These are phyloP conservation scores for Trametes elegans DNA, from an alignment of 768 basidiomycete species.

Conservation along the genomic window DNA sequence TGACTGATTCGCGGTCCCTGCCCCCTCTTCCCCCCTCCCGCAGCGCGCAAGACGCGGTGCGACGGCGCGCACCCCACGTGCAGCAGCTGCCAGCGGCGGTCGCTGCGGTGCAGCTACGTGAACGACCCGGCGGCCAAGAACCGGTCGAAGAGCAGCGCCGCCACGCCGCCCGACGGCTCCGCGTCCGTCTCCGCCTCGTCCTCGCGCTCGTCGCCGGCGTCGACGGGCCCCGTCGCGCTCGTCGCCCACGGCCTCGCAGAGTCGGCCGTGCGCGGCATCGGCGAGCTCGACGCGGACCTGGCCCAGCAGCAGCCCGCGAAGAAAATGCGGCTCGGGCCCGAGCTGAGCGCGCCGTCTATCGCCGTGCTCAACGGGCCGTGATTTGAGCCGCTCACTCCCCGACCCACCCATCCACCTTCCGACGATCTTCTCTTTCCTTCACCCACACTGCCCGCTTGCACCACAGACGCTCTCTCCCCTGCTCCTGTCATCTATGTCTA, in stretches of 20 bases:
- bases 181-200: constrained; percentile 22
- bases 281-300: constrained; percentile 51
- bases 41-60: constrained; percentile 87
- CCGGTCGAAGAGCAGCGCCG: constrained; percentile 23
- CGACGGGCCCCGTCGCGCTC: constrained; percentile 16
- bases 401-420: constrained; percentile 1
- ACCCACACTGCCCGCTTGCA: too few relatives aligned
- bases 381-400: constrained; percentile 2
- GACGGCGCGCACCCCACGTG: constrained; percentile 86
- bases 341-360: constrained; percentile 18
- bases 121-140: constrained; percentile 48
- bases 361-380: constrained; percentile 20
- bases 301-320: constrained; percentile 57
- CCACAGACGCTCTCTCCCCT: constrained; percentile 1
- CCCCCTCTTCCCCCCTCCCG: constrained; percentile 7
- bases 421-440: not conserved
- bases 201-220: constrained; percentile 28
- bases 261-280: constrained; percentile 17
- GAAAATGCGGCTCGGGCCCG: constrained; percentile 71
- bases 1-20: not conserved
- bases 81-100: constrained; percentile 76
- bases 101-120: constrained; percentile 76
- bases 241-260: constrained; percentile 16
- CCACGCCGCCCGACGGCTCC: constrained; percentile 23
- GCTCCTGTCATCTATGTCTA: not conserved